phyloP scores from a whole-genome alignment of 2,329 filamentous ascomycete genomes.

The Fusarium siculi region DNA sequence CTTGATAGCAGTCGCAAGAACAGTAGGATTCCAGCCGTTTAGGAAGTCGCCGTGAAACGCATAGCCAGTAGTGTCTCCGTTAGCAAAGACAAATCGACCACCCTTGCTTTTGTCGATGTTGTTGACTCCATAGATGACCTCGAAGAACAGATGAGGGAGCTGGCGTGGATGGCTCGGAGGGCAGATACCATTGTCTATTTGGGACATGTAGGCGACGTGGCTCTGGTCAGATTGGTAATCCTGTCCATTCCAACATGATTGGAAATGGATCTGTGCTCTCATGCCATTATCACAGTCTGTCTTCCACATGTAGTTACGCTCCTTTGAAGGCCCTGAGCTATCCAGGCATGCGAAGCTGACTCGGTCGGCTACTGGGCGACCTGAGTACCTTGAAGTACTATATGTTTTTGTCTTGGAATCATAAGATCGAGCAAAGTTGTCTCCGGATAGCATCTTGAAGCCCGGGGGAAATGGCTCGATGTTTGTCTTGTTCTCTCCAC shows the following conservation, averaged over 20 bases:
- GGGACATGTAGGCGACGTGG: slow-evolving; percentile 39
- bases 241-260: slow-evolving; percentile 39
- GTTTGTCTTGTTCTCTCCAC: slow-evolving; percentile 37
- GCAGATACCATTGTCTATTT: slow-evolving; percentile 40
- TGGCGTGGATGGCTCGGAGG: slow-evolving; percentile 35
- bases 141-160: slow-evolving; percentile 39
- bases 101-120: slow-evolving; percentile 38
- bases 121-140: slow-evolving; percentile 39
- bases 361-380: slow-evolving; percentile 32
- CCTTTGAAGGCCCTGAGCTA: slow-evolving; percentile 33
- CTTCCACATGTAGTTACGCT: slow-evolving; percentile 37
- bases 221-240: slow-evolving; percentile 38
- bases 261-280: slow-evolving; percentile 41
- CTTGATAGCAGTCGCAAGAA: slow-evolving; percentile 32
- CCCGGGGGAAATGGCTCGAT: slow-evolving; percentile 39
- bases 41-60: slow-evolving; percentile 40
- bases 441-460: slow-evolving; percentile 37
- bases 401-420: slow-evolving; percentile 38
- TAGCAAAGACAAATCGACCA: slow-evolving; percentile 38
- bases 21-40: slow-evolving; percentile 32
- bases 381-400: slow-evolving; percentile 6
- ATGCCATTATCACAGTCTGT: slow-evolving; percentile 39
- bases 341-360: slow-evolving; percentile 41
- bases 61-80: slow-evolving; percentile 40
- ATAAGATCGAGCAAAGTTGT: slow-evolving; percentile 26